Evolutionary conservation across 129 eudicot genomes (phyloP).

Genomic region (Lonicera japonica): DNA sequence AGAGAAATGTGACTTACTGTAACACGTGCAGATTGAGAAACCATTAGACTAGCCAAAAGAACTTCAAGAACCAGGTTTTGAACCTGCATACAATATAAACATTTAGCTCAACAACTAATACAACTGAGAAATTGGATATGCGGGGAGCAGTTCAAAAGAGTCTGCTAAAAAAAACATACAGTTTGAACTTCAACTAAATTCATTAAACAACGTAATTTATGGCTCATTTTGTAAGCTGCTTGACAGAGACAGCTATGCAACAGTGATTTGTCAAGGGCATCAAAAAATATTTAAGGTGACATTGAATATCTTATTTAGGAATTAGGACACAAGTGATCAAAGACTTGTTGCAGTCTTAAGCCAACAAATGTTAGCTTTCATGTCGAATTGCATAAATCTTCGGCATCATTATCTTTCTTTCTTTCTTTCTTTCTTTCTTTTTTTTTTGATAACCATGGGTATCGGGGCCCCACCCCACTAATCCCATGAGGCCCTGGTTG

Average conservation of each 20-base stretch:
- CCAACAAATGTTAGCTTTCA: not conserved
- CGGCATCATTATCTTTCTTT: too few species aligned
- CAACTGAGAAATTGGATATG: not conserved
- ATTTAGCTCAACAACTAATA: not conserved
- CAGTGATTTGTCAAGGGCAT: not conserved
- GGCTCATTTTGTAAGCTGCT: not conserved
- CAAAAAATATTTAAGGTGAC: not conserved
- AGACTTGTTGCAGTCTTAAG: not conserved
- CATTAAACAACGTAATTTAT: slow-evolving; percentile 3
- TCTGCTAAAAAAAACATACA: not conserved
- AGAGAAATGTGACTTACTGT: slow-evolving; percentile 40
- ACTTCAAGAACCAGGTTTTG: slow-evolving; percentile 83
- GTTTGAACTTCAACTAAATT: not conserved
- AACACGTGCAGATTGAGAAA: slow-evolving; percentile 62
- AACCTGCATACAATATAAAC: slow-evolving; percentile 39
- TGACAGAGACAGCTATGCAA: not conserved
- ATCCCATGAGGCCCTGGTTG: too few species aligned
- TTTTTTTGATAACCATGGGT: too few species aligned
- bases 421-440: too few species aligned
- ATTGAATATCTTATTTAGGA: not conserved
- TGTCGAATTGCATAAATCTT: not conserved
- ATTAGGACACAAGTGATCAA: not conserved
- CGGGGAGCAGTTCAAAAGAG: not conserved
- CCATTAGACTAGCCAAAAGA: slow-evolving; percentile 65
- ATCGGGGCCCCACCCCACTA: too few species aligned